Evolutionary conservation across 805 yeast species (phyloP), one percentile per base, ranked within the genome.

Genomic region (Candida khao-thaluensis): DNA sequence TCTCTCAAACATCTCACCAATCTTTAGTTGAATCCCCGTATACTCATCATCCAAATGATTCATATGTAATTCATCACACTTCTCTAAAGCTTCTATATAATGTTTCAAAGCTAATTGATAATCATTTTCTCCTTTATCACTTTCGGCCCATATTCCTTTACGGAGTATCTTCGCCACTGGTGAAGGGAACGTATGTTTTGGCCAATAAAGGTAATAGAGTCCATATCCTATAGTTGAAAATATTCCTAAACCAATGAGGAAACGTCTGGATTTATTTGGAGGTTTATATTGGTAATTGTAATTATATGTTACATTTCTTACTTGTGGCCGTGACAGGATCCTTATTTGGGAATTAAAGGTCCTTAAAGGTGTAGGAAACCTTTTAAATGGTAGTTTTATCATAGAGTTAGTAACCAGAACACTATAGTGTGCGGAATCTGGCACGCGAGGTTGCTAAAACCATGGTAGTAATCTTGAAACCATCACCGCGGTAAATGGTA

Each of bases 11-110:
- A 88, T 83, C 53, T 89, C 95, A 8, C 84, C 95, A 24, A 87
- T 67, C 53, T 90, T 87, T 57, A 91, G 69, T 53, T 90, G 95
- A 38, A 91, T 77, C 0, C 97, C 96, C 0, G 97, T 90, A 58
- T 85, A 90, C 53, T 85, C 91, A 53, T 87, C 93, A 41, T 79
- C 70, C 22, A 84, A 50, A 8, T 73, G 74, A 45, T 77, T 75
- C 63, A 87, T 57, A 0, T 70, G 71, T 32, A 78, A 61, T 18
- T 71, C 64, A 25, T 79, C 73, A 27, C 88, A 82, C 45, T 76
- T 72, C 20, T 77, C 70, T 18, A 89, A 62, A 0, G 95, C 95
- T 47, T 82, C 82, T 30, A 86, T 72, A 60, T 90, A 91, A 50
- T 74, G 70, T 42, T 75, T 73, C 43, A 88, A 65, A 0, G 97